Percentiles rank a stretch among this genome's conserved stretches.
phyloP scores from a whole-genome alignment of 1,284 basidiomycete genomes.

The Trichosporon sp. region DNA sequence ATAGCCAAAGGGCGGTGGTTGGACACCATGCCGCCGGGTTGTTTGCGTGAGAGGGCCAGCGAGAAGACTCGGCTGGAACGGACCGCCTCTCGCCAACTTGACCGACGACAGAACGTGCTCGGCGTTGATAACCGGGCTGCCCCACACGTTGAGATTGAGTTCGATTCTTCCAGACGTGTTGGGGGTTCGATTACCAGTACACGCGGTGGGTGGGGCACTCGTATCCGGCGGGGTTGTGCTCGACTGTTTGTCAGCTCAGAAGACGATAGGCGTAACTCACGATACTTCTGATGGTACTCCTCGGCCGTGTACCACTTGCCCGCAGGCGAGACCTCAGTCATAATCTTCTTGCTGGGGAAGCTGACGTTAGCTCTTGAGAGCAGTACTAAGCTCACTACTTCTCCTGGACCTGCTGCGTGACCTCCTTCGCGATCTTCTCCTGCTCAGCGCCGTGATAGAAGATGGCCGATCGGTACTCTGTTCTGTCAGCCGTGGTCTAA shows the following conservation, averaged over 20 bases:
- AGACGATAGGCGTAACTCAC: conserved; percentile 40
- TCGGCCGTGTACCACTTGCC: conserved; percentile 81
- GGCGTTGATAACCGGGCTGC: background rate
- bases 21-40: too few relatives aligned
- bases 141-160: background rate
- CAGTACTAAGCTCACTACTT: conserved; percentile 62
- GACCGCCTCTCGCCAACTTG: too few relatives aligned
- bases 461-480: conserved; percentile 92
- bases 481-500: background rate
- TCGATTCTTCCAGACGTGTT: background rate
- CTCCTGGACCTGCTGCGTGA: conserved; percentile 82
- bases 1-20: too few relatives aligned
- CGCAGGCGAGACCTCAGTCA: conserved; percentile 70
- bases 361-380: conserved; percentile 53
- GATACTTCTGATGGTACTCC: conserved; percentile 79
- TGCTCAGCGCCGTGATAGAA: conserved; percentile 81
- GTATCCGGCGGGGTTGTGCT: conserved; percentile 58
- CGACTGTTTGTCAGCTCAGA: conserved; percentile 38
- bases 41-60: background rate
- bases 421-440: conserved; percentile 69
- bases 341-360: conserved; percentile 73
- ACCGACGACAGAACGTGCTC: background rate
- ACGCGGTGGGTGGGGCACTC: conserved; percentile 59
- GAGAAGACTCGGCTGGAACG: background rate
- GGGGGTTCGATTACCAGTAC: conserved; percentile 53